Evolutionary conservation across 2,329 filamentous ascomycete species (phyloP), one percentile per base, ranked within the genome.

Genomic region (Colletotrichum scovillei): DNA sequence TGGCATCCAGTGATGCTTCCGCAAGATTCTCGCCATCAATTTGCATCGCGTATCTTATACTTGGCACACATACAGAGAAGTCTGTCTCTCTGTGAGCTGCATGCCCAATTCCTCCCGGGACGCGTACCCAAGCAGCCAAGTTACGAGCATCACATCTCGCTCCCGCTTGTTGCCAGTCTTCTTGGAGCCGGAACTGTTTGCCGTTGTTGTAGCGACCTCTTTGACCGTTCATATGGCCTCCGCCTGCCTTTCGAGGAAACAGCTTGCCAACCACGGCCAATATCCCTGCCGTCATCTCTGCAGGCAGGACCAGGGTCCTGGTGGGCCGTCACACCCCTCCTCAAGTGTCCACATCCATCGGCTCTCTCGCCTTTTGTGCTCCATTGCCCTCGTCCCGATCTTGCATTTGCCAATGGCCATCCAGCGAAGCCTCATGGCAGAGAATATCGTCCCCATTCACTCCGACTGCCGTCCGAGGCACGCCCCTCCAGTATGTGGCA

Each of bases 221-320:
- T 28, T 60, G 32, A 14, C 24, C 26, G 42, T 62, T 28, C n/a
- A 28, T 22, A 35, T 42, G 56, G 35, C 35, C 24, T 24, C 49
- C 38, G 28, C 60, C 62, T 65, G 55, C 67, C 71, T 66, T 66
- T 56, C 22, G 42, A 71, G 62, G 38, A 49, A 71, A 30, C 55
- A 63, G 67, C 62, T 66, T 62, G 35, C 56, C 62, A 62, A 62
- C 26, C 38, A 53, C 19, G 26, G 60, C 30, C 35, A 32, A 66
- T 22, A 63, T 42, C 69, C 72, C 63, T 74, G 69, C 42, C 63
- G 69, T 60, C 69, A 74, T 68, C 72, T 59, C 42, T 56, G 72
- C 72, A 59, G 24, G 52, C 42, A 42, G 19, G 38, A 55, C 52
- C 30, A 55, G 63, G 68, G 63, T 59, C n/a, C 28, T 32, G 30